Evolutionary conservation across 2,329 filamentous ascomycete species (phyloP), one percentile per base, ranked within the genome.

Genomic region (Colletotrichum cuscutae): DNA sequence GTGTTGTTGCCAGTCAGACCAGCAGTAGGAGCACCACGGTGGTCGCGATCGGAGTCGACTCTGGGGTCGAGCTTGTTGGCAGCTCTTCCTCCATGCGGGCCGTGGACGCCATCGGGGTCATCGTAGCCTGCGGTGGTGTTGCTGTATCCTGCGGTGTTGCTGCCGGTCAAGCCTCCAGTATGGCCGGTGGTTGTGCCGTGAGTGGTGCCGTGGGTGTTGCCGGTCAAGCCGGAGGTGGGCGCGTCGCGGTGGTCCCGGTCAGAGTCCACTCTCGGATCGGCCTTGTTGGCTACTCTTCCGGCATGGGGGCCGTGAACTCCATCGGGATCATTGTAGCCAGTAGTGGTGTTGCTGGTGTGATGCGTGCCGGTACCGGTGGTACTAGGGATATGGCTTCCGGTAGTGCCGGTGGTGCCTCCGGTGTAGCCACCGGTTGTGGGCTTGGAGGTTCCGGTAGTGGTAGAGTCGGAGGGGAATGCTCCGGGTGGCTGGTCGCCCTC

Each of bases 11-110:
- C 68, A 42, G 68, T 65, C 30, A 65, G 5, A 11, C 64, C 62
- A 19, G 71, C 52, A 22, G 60, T 49, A 1, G 62, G 63, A 32
- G 57, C 52, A 2, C 42, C 65, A 13, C 64, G 60, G 74, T 78
- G 53, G 75, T 84, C 83, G 35, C 84, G 79, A 77, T 87, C 84
- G 12, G 83, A 85, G 73, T 87, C 85, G 61, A 87, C 82, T 22
- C 86, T 81, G 24, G 87, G 87, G 75, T 89, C 87, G 13, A 82
- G 73, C 32, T 86, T 84, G 79, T 89, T 88, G 37, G 79, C 78
- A 13, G 81, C 49, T 28, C 83, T 82, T 22, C 81, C 81, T 9
- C 76, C 75, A 68, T 84, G 81, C 37, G 82, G 83, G 19, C 83
- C 80, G 54, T 75, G 76, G 5, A 75, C 81, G 11, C 76, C 76